Conservation (phyloP, 768 basidiomycete species). For the Naganishia vaughanmartiniae region DNA sequence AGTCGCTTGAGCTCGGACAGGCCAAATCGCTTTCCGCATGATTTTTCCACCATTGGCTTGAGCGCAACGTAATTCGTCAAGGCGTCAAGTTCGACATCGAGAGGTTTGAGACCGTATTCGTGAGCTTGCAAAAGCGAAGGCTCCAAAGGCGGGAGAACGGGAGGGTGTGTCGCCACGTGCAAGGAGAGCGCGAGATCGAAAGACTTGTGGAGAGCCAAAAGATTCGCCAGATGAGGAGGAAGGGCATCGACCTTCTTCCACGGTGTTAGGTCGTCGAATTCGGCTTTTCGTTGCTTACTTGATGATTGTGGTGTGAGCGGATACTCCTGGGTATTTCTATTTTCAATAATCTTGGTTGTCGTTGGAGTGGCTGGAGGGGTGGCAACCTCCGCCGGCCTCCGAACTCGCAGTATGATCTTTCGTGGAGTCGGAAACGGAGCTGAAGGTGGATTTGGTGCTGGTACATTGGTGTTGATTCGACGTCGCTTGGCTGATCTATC, state of each 20-base stretch:
- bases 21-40: slow-evolving; percentile 44
- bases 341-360: slow-evolving; percentile 32
- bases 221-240: slow-evolving; percentile 46
- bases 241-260: slow-evolving; percentile 30
- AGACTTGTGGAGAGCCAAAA: slow-evolving; percentile 44
- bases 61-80: slow-evolving; percentile 45
- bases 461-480: slow-evolving; percentile 31
- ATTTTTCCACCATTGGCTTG: slow-evolving; percentile 46
- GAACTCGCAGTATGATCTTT: slow-evolving; percentile 7
- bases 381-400: neutral
- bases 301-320: slow-evolving; percentile 14
- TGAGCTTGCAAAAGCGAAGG: neutral
- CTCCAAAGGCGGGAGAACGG: slow-evolving; percentile 46
- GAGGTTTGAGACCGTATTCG: slow-evolving; percentile 10
- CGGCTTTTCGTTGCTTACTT: slow-evolving; percentile 1
- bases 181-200: slow-evolving; percentile 49
- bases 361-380: slow-evolving; percentile 33
- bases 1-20: slow-evolving; percentile 42
- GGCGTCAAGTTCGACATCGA: slow-evolving; percentile 39
- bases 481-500: slow-evolving; percentile 4
- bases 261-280: slow-evolving; percentile 5
- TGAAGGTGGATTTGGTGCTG: slow-evolving; percentile 47
- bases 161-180: slow-evolving; percentile 48
- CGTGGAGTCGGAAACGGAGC: slow-evolving; percentile 47
- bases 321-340: slow-evolving; percentile 22